Base-by-base conservation (phyloP, 768 basidiomycete genomes). In the Rhizopogon sp. region DNA sequence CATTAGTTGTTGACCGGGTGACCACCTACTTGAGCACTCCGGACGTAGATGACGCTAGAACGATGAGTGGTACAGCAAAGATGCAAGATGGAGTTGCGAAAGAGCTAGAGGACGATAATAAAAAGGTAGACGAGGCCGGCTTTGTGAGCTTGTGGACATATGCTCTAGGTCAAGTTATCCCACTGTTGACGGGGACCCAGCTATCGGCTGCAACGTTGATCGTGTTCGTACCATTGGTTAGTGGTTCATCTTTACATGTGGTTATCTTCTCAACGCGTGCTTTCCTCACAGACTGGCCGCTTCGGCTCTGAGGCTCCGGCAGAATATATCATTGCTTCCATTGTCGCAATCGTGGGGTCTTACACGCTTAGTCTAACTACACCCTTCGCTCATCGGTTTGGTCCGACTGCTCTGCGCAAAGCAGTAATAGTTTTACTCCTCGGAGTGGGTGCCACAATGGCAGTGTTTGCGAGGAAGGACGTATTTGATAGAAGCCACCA, bases 401-500 rank as follows among this genome's bases (percentile, higher is more conserved):
- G 82, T 2, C 72, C 68, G 2, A 62, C 60, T 8, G 59, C 61
- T 6, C 72, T 83, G 40, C 62, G 66, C 35, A 71, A 63, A 7
- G 62, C 68, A 5, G 66, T 89, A 28, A 37, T 84, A 17, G 55
- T 79, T 2, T 64, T 83, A 5, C 68, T 76, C 25, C 61, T 84
- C 35, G 45, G 73, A 1, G 81, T 82, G 0, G 75, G 76, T 0
- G 60, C 77, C 8, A 58, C 76, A 2, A 81, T 90, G 58, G 85
- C 81, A 0, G 67, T 84, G 41, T 93, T 93, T 68, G 74, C 79
- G 6, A 66, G 72, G 60, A 71, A 79, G 41, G 68, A 71, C 5
- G 84, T 88, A 0, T 98, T 94, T 66, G 93, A 97, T 62, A 69
- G 64, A 14, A 82, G 83, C 77, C 96, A 98, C 66, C 95, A 93